Percentiles rank a stretch among this genome's conserved stretches.
phyloP scores from a whole-genome alignment of 2,329 filamentous ascomycete genomes.

The Fusarium sterilihyphosum region DNA sequence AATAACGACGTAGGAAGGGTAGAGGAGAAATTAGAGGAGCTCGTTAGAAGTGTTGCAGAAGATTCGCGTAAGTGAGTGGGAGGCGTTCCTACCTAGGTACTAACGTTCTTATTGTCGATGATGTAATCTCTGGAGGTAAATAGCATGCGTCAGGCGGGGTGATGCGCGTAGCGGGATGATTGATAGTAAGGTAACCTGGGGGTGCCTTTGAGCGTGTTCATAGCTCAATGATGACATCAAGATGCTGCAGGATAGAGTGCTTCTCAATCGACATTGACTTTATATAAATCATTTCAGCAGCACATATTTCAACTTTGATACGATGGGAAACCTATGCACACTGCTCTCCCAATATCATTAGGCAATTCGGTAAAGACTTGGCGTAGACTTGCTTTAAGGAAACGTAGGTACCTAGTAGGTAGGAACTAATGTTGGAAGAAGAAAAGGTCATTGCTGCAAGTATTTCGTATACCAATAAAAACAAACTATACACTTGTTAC shows the following conservation, averaged over 20 bases:
- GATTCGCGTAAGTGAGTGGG: constrained; percentile 1
- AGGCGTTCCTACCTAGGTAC: neutral
- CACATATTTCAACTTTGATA: neutral
- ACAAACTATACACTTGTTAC: neutral
- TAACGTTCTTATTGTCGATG: constrained; percentile 31
- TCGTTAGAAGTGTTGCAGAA: neutral
- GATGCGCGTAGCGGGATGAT: constrained; percentile 34
- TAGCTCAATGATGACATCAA: constrained; percentile 5
- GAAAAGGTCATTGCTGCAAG: neutral
- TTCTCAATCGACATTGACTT: neutral
- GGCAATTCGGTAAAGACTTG: neutral
- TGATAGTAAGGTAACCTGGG: neutral
- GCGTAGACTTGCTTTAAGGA: neutral
- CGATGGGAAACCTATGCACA: neutral
- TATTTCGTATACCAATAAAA: constrained; percentile 5
- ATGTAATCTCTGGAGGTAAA: constrained; percentile 41
- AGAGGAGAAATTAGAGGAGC: neutral
- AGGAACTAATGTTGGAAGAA: neutral
- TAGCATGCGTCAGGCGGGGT: constrained; percentile 30
- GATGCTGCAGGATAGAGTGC: neutral
- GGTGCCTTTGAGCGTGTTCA: neutral
- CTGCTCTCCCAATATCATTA: neutral
- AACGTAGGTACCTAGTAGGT: neutral
- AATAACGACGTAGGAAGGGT: neutral
- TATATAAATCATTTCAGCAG: neutral